phyloP scores from a whole-genome alignment of 2,329 filamentous ascomycete genomes.

The Ramichloridium luteum region DNA sequence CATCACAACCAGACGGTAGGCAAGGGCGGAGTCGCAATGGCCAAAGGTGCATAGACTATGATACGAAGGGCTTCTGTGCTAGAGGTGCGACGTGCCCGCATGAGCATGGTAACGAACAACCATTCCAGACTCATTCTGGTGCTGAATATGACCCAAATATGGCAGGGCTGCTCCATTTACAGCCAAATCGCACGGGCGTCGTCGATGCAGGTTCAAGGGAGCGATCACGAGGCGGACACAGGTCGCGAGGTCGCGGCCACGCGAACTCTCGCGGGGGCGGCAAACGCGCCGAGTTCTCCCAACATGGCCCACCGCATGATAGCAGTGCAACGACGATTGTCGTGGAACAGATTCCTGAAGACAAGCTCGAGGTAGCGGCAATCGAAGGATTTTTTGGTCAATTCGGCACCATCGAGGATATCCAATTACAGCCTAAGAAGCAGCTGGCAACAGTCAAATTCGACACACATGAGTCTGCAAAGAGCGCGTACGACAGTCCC shows the following conservation, averaged over 20 bases:
- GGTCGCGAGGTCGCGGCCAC: conserved; percentile 24
- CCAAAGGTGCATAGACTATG: conserved; percentile 55
- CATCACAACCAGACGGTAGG: conserved; percentile 6
- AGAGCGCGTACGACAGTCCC: conserved; percentile 60
- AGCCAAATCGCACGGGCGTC: conserved; percentile 14
- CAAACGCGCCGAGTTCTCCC: conserved; percentile 49
- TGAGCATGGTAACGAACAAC: conserved; percentile 49
- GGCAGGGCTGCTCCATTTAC: conserved; percentile 28
- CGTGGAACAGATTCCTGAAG: conserved; percentile 65
- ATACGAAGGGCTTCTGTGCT: conserved; percentile 59
- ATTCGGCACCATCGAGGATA: conserved; percentile 54
- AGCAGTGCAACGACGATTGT: conserved; percentile 55
- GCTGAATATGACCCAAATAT: conserved; percentile 50
- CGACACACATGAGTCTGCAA: conserved; percentile 52
- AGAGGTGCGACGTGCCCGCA: conserved; percentile 55
- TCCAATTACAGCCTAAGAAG: conserved; percentile 55
- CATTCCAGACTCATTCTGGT: conserved; percentile 31
- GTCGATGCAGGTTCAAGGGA: conserved; percentile 20
- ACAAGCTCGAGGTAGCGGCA: conserved; percentile 52
- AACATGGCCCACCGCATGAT: conserved; percentile 51
- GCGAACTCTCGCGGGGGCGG: conserved; percentile 21
- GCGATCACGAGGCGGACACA: conserved; percentile 27
- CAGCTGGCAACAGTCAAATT: conserved; percentile 59
- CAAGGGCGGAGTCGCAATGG: conserved; percentile 19
- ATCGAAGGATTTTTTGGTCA: conserved; percentile 58